These are phyloP conservation scores for Dissophora ornata DNA, from an alignment of 192 early-diverging fungal species.

Conservation along the genomic window DNA sequence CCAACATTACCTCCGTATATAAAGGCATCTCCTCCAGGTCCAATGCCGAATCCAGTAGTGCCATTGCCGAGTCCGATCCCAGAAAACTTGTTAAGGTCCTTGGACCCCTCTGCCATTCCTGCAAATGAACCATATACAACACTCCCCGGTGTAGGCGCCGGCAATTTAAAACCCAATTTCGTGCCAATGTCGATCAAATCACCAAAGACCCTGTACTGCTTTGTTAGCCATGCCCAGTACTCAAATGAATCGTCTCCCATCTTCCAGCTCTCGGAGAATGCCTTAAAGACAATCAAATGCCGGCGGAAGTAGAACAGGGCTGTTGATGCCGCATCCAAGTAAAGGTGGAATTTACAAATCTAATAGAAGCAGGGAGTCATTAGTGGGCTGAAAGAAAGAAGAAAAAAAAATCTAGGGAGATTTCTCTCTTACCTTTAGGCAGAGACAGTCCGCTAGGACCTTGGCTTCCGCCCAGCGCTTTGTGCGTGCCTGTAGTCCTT, in stretches of 20 bases:
- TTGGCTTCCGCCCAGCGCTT: slow-evolving; percentile 82
- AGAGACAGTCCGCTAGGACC: slow-evolving; percentile 77
- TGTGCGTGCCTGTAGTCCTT: slow-evolving; percentile 60
- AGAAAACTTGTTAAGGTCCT: slow-evolving; percentile 49
- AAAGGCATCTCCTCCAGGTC: slow-evolving; percentile 30
- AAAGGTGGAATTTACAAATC: slow-evolving; percentile 83
- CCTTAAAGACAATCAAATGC: slow-evolving; percentile 72
- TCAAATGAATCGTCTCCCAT: slow-evolving; percentile 83
- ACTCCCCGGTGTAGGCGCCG: slow-evolving; percentile 64
- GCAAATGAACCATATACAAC: slow-evolving; percentile 57
- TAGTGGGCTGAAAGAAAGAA: background rate
- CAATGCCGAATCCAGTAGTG: slow-evolving; percentile 47
- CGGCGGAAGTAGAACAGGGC: slow-evolving; percentile 77
- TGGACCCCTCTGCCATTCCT: slow-evolving; percentile 28
- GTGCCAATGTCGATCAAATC: slow-evolving; percentile 79
- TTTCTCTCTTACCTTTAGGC: slow-evolving; percentile 70
- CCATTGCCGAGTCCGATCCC: slow-evolving; percentile 46
- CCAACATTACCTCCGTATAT: slow-evolving; percentile 39
- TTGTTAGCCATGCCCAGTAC: slow-evolving; percentile 88
- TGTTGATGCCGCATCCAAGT: slow-evolving; percentile 71
- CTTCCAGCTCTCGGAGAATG: slow-evolving; percentile 66
- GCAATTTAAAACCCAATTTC: slow-evolving; percentile 74
- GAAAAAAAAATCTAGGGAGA: background rate
- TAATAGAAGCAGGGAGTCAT: slow-evolving; percentile 31
- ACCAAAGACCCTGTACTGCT: slow-evolving; percentile 85